phyloP scores from a whole-genome alignment of 116 monocot genomes.

The Trichopus zeylanicus region DNA sequence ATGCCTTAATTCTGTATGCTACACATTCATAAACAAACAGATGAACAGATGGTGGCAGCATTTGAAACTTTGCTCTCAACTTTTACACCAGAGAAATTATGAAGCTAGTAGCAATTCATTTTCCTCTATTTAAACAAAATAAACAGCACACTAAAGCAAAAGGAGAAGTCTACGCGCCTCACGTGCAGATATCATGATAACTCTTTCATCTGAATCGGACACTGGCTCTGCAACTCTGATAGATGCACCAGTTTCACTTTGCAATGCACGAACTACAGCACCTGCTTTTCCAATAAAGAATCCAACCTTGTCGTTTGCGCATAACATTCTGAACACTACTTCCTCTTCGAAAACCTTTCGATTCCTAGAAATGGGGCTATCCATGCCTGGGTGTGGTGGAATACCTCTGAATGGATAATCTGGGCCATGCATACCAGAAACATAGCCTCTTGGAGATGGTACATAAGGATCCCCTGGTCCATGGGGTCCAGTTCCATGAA shows the following conservation, averaged over 20 bases:
- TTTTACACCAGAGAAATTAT: not conserved
- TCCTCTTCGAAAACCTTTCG: conserved; percentile 52
- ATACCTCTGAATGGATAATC: conserved; percentile 41
- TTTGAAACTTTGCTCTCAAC: not conserved
- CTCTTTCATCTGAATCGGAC: conserved; percentile 64
- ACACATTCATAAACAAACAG: conserved; percentile 6
- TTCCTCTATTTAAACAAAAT: not conserved
- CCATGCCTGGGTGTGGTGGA: conserved; percentile 22
- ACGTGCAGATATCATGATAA: conserved; percentile 58
- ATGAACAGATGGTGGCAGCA: not conserved
- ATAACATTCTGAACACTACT: conserved; percentile 61
- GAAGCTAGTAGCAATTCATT: not conserved
- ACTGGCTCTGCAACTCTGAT: conserved; percentile 49
- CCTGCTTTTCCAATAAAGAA: conserved; percentile 74
- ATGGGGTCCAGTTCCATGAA: conserved; percentile 17
- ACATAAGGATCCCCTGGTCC: conserved; percentile 25
- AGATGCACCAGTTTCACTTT: conserved; percentile 71
- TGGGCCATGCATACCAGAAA: conserved; percentile 20
- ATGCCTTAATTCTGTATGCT: conserved; percentile 57
- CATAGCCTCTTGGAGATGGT: conserved; percentile 39
- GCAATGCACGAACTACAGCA: conserved; percentile 39
- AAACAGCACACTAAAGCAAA: not conserved
- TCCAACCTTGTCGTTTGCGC: conserved; percentile 63
- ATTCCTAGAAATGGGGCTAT: conserved; percentile 14
- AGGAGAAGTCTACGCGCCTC: conserved; percentile 35